Conservation (phyloP, 75 land plant genomes). For the Pseudotsuga menziesii region DNA sequence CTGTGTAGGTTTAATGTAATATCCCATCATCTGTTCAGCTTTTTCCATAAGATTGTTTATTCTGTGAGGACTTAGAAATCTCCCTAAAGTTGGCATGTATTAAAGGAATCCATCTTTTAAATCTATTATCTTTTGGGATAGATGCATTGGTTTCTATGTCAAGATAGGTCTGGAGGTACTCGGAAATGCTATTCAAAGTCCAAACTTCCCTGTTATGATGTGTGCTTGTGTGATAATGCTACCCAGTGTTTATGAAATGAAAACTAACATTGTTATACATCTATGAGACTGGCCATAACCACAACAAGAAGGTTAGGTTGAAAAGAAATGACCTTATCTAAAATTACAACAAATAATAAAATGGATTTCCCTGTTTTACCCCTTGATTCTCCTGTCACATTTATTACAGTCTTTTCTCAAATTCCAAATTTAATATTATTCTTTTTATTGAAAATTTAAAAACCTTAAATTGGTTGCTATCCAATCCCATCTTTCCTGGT, state of each 20-base stretch:
- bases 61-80: not conserved
- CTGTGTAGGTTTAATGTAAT: not conserved
- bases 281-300: not conserved
- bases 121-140: not conserved
- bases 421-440: not conserved
- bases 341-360: not conserved
- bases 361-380: not conserved
- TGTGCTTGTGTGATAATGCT: not conserved
- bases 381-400: too few relatives aligned
- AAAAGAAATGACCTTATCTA: not conserved
- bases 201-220: not conserved
- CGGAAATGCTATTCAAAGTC: not conserved
- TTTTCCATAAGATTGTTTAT: not conserved
- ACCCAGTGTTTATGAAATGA: not conserved
- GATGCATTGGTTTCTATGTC: not conserved
- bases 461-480: not conserved
- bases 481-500: not conserved
- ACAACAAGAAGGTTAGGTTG: not conserved
- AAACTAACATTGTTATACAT: not conserved
- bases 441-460: not conserved
- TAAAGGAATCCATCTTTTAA: not conserved
- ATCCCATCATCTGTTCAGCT: not conserved
- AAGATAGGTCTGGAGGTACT: conserved; percentile 3
- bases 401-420: not conserved
- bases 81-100: not conserved